phyloP scores from a whole-genome alignment of 2,329 filamentous ascomycete species.

The Botrytis pseudocinerea region DNA sequence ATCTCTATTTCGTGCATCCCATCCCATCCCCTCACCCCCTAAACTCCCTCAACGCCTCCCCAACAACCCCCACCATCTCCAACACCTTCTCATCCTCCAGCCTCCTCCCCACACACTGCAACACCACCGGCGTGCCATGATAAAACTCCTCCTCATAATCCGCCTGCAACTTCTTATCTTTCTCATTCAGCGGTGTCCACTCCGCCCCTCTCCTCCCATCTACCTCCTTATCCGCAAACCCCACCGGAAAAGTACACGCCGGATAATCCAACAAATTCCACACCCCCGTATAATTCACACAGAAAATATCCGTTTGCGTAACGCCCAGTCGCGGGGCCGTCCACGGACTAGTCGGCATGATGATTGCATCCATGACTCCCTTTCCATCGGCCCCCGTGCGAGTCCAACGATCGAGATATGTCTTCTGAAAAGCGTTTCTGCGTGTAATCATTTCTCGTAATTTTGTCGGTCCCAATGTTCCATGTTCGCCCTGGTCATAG shows the following conservation, averaged over 20 bases:
- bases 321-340: constrained; percentile 42
- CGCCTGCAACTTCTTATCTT: constrained; percentile 35
- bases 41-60: constrained; percentile 37
- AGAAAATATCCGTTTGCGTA: constrained; percentile 34
- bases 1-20: background rate
- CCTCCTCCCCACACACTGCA: constrained; percentile 39
- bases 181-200: constrained; percentile 37
- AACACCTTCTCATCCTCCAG: constrained; percentile 41
- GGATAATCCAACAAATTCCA: constrained; percentile 41
- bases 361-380: constrained; percentile 41
- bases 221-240: constrained; percentile 44
- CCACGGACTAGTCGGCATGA: constrained; percentile 41
- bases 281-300: constrained; percentile 39
- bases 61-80: constrained; percentile 44
- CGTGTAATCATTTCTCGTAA: constrained; percentile 39
- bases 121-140: constrained; percentile 37
- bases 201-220: constrained; percentile 36
- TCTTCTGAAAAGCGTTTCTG: constrained; percentile 42
- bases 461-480: constrained; percentile 36
- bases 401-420: constrained; percentile 43
- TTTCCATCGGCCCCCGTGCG: constrained; percentile 32
- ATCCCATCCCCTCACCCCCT: background rate
- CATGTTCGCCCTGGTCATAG: constrained; percentile 36
- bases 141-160: constrained; percentile 41
- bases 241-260: constrained; percentile 47